Percentiles rank a stretch among this genome's conserved stretches.
Conservation (phyloP, 371 early-diverging fungal genomes). For the Mortierella sp. region DNA sequence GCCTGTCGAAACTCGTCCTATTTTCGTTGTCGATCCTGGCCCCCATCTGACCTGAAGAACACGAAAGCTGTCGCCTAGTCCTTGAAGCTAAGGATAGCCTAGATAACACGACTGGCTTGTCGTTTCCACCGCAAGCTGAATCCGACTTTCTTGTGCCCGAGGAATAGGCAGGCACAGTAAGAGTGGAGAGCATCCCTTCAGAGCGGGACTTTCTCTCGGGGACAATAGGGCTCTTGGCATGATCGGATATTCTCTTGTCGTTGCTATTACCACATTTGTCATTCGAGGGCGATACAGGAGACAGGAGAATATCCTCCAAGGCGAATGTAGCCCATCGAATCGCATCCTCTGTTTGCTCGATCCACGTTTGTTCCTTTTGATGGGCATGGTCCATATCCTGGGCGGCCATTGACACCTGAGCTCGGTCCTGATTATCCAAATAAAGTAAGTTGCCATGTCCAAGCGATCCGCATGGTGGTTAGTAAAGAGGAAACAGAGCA, state of each 20-base stretch:
- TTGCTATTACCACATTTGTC: no score
- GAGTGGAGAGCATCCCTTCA: conserved; percentile 1
- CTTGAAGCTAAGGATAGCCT: no score
- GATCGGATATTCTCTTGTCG: no score
- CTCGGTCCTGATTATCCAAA: conserved; percentile 28
- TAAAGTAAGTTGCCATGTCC: no score
- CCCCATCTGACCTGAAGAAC: no score
- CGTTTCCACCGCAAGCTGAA: not conserved
- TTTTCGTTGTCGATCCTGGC: no score
- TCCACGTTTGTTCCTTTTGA: conserved; percentile 33
- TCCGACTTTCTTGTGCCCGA: no score
- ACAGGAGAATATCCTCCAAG: conserved; percentile 27
- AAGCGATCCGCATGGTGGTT: no score
- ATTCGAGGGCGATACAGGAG: not conserved
- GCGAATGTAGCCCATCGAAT: conserved; percentile 15
- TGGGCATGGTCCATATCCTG: conserved; percentile 23
- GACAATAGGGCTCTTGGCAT: not conserved
- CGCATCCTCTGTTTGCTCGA: conserved; percentile 16
- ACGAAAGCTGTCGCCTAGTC: no score
- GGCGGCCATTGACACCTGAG: conserved; percentile 24
- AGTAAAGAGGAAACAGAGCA: no score
- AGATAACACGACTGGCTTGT: not conserved
- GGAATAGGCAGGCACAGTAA: not conserved
- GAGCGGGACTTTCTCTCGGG: conserved; percentile 1
- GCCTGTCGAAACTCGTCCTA: not conserved